Conservation (phyloP, 139 green algal species). For the Chlorella sp. region DNA sequence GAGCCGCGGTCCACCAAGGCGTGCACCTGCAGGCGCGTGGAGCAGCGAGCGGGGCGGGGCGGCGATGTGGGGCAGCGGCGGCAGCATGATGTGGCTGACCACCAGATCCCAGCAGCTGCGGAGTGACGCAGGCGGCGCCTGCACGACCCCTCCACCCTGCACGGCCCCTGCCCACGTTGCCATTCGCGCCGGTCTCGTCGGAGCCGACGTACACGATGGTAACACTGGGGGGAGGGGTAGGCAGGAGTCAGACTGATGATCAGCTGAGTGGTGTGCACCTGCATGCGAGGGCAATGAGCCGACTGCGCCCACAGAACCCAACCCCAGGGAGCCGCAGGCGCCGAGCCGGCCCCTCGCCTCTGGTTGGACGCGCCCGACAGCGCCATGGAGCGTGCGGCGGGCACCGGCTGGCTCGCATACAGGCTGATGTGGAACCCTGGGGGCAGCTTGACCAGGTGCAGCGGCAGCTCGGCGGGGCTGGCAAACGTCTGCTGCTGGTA, state of each 20-base stretch:
- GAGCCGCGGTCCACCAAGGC: neutral
- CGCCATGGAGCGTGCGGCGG: neutral
- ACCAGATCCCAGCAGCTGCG: no score
- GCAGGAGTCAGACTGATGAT: no score
- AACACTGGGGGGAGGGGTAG: no score
- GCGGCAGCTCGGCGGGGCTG: neutral
- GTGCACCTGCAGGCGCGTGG: neutral
- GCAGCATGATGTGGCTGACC: no score
- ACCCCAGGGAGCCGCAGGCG: neutral
- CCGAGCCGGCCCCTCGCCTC: neutral
- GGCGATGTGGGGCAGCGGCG: no score
- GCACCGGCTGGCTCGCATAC: neutral
- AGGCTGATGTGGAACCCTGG: slow-evolving; percentile 2
- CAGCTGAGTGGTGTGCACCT: no score
- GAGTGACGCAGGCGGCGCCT: no score
- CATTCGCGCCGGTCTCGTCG: neutral
- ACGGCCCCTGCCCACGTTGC: neutral
- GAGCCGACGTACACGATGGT: neutral
- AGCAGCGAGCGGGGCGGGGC: neutral
- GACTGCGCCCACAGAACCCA: no score
- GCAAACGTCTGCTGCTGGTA: neutral
- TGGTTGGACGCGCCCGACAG: neutral
- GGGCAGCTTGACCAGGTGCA: neutral
- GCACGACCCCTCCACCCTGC: no score
- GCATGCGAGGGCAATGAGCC: no score